phyloP scores from a whole-genome alignment of 2,329 filamentous ascomycete genomes.

The Penicillium brasilianum region DNA sequence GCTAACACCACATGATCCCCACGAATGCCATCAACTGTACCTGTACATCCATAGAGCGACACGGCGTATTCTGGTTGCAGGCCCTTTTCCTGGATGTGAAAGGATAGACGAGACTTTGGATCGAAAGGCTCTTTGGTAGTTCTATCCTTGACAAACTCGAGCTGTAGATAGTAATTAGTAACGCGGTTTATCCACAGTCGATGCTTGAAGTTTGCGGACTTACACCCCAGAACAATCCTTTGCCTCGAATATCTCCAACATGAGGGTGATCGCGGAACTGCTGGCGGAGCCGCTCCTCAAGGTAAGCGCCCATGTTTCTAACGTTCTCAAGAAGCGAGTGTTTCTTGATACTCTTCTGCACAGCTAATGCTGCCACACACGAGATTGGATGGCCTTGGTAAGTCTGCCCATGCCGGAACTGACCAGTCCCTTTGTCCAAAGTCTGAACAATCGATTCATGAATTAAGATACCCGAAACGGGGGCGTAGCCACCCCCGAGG shows the following conservation, averaged over 20 bases:
- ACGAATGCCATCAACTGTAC: constrained; percentile 61
- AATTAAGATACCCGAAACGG: constrained; percentile 61
- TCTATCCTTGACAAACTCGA: constrained; percentile 65
- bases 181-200: background rate
- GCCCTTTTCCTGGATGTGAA: constrained; percentile 58
- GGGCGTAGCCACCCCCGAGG: constrained; percentile 61
- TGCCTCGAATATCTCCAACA: constrained; percentile 64
- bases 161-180: constrained; percentile 29
- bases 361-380: constrained; percentile 64
- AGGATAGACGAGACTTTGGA: constrained; percentile 51
- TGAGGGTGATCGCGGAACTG: constrained; percentile 52
- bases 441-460: constrained; percentile 55
- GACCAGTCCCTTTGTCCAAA: constrained; percentile 53
- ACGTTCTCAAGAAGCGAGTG: constrained; percentile 66
- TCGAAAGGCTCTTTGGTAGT: constrained; percentile 60
- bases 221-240: constrained; percentile 64
- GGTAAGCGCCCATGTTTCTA: constrained; percentile 54
- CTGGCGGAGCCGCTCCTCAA: constrained; percentile 51
- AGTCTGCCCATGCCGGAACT: constrained; percentile 64
- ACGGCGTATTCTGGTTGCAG: constrained; percentile 54
- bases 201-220: constrained; percentile 34
- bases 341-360: constrained; percentile 64
- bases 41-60: constrained; percentile 67
- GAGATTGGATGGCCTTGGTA: constrained; percentile 65
- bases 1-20: constrained; percentile 74